phyloP scores from a whole-genome alignment of 2,329 filamentous ascomycete genomes.

The Colletotrichum sp. region DNA sequence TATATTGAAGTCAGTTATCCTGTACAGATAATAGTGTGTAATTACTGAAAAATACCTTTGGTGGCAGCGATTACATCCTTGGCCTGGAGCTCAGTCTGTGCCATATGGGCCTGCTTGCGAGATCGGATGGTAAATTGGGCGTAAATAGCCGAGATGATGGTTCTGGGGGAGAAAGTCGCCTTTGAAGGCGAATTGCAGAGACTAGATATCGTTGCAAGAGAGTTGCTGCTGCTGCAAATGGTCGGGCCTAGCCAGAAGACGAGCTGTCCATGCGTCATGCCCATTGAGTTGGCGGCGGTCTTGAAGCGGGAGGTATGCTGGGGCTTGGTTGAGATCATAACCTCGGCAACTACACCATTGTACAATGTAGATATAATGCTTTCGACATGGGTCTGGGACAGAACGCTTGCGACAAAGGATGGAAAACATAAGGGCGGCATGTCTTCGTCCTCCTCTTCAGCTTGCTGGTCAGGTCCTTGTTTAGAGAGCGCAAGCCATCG shows the following conservation, averaged over 20 bases:
- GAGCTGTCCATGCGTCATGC: neutral
- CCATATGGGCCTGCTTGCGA: neutral
- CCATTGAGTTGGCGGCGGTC: neutral
- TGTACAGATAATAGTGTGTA: neutral
- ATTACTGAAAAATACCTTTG: neutral
- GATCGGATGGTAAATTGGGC: neutral
- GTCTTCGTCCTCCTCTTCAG: neutral
- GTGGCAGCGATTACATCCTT: neutral
- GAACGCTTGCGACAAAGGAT: neutral
- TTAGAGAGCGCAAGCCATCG: neutral
- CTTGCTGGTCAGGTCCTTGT: neutral
- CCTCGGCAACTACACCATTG: neutral
- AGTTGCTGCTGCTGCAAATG: neutral
- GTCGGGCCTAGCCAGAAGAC: neutral
- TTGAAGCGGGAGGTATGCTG: neutral
- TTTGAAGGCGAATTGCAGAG: neutral
- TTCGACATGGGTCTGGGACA: neutral
- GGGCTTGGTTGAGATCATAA: neutral
- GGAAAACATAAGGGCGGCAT: neutral
- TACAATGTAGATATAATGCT: neutral
- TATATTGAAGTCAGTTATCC: neutral
- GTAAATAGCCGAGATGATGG: neutral
- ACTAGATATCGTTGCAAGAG: neutral
- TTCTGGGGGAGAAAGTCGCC: neutral
- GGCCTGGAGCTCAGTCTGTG: neutral